Conservation (phyloP, 352 stramenopile genomes). For the Globisporangium cederbergense region DNA sequence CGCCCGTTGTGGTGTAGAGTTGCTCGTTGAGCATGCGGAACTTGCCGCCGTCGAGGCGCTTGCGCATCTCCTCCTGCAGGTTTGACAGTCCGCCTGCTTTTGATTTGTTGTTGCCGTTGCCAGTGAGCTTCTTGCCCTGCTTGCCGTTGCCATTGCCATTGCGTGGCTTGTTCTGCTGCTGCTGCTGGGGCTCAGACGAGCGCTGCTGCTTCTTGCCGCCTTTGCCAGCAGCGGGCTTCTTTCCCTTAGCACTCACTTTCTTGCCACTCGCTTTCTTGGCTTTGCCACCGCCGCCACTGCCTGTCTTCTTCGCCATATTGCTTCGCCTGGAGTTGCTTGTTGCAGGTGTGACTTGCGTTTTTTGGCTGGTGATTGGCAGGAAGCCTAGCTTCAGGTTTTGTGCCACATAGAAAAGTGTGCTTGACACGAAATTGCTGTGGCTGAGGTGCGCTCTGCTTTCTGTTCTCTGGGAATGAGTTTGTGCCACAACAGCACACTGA, state of each 20-base stretch:
- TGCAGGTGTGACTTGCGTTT: background rate
- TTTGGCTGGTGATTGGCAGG: background rate
- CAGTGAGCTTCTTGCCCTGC: slow-evolving; percentile 14
- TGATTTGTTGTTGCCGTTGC: slow-evolving; percentile 11
- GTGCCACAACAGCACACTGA: background rate
- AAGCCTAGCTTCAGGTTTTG: background rate
- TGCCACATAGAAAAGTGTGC: background rate
- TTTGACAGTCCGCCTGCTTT: slow-evolving; percentile 37
- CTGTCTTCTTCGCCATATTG: slow-evolving; percentile 2
- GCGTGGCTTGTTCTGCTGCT: background rate
- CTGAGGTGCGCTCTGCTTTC: background rate
- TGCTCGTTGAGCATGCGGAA: slow-evolving; percentile 99
- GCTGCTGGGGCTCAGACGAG: slow-evolving; percentile 2
- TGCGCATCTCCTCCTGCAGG: slow-evolving; percentile 81
- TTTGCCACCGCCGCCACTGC: slow-evolving; percentile 10
- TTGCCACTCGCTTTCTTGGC: slow-evolving; percentile 17
- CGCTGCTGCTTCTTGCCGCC: slow-evolving; percentile 9
- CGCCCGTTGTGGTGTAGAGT: slow-evolving; percentile 95
- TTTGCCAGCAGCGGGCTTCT: slow-evolving; percentile 5
- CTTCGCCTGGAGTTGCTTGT: too few species aligned
- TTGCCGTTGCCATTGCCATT: slow-evolving; percentile 2
- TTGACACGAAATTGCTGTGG: background rate
- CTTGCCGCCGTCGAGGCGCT: slow-evolving; percentile 90
- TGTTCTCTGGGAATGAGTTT: background rate
- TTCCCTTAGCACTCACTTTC: slow-evolving; percentile 13